Evolutionary conservation across 192 early-diverging fungal species (phyloP).

Genomic region (Blastocladiella britannica): DNA sequence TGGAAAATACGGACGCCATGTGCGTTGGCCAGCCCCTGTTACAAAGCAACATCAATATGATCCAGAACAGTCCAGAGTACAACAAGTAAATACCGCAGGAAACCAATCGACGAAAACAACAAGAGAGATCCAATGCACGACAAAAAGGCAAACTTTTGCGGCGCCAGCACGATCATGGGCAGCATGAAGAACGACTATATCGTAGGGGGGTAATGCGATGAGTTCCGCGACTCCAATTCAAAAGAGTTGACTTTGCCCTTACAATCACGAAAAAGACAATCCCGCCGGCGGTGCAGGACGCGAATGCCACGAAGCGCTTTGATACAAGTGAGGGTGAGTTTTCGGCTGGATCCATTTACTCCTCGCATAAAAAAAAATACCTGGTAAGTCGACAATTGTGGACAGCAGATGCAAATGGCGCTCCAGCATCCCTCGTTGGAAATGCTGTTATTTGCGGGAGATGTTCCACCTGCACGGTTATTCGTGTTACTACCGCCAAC

Average conservation of each 20-base stretch:
- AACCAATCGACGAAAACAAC: background rate
- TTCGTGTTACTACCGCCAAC: no score
- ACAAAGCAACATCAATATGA: background rate
- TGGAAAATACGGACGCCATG: background rate
- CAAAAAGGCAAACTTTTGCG: background rate
- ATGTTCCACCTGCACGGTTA: no score
- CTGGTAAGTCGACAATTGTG: background rate
- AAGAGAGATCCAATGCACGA: background rate
- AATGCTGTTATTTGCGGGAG: no score
- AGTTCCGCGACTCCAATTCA: background rate
- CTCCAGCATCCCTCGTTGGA: no score
- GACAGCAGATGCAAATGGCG: no score
- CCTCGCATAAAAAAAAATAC: no score
- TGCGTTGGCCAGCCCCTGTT: background rate
- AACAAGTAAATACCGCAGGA: background rate
- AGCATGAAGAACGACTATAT: background rate
- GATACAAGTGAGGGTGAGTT: no score
- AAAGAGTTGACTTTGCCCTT: background rate
- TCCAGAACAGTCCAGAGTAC: background rate
- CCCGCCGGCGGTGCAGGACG: background rate
- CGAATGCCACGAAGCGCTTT: background rate
- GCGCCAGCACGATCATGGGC: background rate
- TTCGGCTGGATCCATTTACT: no score
- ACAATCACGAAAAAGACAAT: background rate
- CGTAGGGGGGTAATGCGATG: background rate